Evolutionary conservation across 768 basidiomycete genomes (phyloP).

Genomic region (Macrolepiota fuliginosa): DNA sequence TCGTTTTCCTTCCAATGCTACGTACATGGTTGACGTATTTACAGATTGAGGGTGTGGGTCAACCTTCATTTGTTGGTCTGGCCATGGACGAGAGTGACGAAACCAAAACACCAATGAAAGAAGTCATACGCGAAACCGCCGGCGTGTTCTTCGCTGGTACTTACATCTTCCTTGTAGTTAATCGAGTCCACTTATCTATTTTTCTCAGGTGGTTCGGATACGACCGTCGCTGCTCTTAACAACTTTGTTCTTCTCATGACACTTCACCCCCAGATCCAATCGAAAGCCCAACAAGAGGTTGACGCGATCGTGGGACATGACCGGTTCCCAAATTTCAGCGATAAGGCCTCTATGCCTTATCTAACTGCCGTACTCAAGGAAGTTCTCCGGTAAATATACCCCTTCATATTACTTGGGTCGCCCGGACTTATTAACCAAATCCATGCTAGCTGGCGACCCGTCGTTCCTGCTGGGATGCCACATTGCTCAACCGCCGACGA

Average conservation of each 20-base stretch:
- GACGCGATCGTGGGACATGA: conserved; percentile 26
- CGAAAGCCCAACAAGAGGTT: conserved; percentile 28
- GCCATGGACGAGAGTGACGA: conserved; percentile 4
- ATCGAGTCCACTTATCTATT: background rate
- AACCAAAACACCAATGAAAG: background rate
- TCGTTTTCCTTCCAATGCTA: background rate
- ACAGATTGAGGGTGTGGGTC: conserved; percentile 3
- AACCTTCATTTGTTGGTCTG: conserved; percentile 9
- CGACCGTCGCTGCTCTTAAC: conserved; percentile 12
- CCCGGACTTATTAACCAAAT: conserved; percentile 4
- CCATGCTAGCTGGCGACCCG: conserved; percentile 1
- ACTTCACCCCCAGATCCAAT: conserved; percentile 27
- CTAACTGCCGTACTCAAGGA: conserved; percentile 14
- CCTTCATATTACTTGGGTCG: background rate
- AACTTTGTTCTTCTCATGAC: conserved; percentile 31
- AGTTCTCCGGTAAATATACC: conserved; percentile 6
- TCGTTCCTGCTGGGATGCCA: conserved; percentile 22
- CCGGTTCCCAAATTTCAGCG: conserved; percentile 24
- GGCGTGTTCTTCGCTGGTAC: conserved; percentile 39
- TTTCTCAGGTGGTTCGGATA: conserved; percentile 11
- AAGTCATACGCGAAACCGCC: conserved; percentile 31
- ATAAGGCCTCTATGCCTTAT: conserved; percentile 23
- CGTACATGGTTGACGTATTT: background rate
- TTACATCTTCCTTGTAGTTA: background rate
- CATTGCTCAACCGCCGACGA: conserved; percentile 30